Conservation (phyloP, 1,284 basidiomycete species). For the Tilletia indica region DNA sequence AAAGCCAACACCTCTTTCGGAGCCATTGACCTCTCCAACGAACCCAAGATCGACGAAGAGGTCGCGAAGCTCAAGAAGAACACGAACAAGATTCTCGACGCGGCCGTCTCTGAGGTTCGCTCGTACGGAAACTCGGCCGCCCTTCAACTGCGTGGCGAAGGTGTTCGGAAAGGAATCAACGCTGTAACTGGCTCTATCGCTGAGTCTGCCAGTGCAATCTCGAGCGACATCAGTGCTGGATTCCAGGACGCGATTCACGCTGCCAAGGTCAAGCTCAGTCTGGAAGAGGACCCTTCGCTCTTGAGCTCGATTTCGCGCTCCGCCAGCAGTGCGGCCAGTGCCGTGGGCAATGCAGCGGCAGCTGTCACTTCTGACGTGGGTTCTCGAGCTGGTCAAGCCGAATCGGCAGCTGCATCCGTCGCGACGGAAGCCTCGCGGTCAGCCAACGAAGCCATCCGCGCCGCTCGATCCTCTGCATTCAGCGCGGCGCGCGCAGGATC, state of each 20-base stretch:
- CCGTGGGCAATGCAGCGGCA: not conserved
- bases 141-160: slow-evolving; percentile 34
- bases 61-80: slow-evolving; percentile 36
- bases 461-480: slow-evolving; percentile 23
- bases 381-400: not conserved
- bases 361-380: not conserved
- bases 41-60: slow-evolving; percentile 30
- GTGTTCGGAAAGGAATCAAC: slow-evolving; percentile 30
- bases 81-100: slow-evolving; percentile 34
- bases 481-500: slow-evolving; percentile 20
- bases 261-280: slow-evolving; percentile 33
- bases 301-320: slow-evolving; percentile 1
- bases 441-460: slow-evolving; percentile 19
- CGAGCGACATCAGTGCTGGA: slow-evolving; percentile 34
- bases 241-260: slow-evolving; percentile 33
- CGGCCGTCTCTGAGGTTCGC: slow-evolving; percentile 35
- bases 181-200: slow-evolving; percentile 35
- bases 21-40: slow-evolving; percentile 21
- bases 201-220: slow-evolving; percentile 33
- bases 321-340: slow-evolving; percentile 1
- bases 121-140: slow-evolving; percentile 30
- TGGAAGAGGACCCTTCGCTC: slow-evolving; percentile 24
- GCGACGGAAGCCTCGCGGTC: slow-evolving; percentile 20
- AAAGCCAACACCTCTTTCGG: slow-evolving; percentile 26
- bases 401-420: not conserved